Evolutionary conservation across 257 asterid species (phyloP), one percentile per base, ranked within the genome.

Genomic region (Petrea volubilis): DNA sequence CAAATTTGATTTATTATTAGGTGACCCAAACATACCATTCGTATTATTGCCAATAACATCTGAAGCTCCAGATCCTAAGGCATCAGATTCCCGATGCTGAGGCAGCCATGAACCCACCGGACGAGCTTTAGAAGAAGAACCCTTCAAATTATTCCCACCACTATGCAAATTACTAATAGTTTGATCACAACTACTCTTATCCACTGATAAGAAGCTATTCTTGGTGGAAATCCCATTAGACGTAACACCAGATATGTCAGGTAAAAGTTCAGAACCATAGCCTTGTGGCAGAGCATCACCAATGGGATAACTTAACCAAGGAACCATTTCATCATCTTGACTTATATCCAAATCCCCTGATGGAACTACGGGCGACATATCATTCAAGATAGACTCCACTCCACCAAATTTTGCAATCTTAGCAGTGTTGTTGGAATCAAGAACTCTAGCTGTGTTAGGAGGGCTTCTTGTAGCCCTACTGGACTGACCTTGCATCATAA

Each of bases 401-500:
- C 68, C 68, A 49, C 84, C 82, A 72, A 84, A 80, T 75, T 85
- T 90, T 23, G 78, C 88, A 36, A 76, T 53, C 72, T 84, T 90
- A 34, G 90, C 17, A 68, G 73, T 7, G 33, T 72, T 67, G 33
- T 72, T 67, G 2, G 77, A 38, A 41, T 85, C 97, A 50, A 79
- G 79, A 71, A 59, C 20, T 55, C 71, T 78, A 51, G 75, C 61
- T 7, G 69, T 8, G 47, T 75, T 75, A 55, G 41, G 8, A 64
- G 81, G 82, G 65, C 47, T 83, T 68, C 71, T 78, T 41, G 84
- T 64, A 47, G 53, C 69, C 70, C 87, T 80, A 72, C 78, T 78
- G n/a, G 93, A 77, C 56, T 85, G 98, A 4, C 93, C 91, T 75
- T 91, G 97, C 85, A 82, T 81, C 83, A 75, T 59, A 72, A 92